phyloP scores from a whole-genome alignment of 495 filamentous ascomycete species.

The Cudoniella acicularis region DNA sequence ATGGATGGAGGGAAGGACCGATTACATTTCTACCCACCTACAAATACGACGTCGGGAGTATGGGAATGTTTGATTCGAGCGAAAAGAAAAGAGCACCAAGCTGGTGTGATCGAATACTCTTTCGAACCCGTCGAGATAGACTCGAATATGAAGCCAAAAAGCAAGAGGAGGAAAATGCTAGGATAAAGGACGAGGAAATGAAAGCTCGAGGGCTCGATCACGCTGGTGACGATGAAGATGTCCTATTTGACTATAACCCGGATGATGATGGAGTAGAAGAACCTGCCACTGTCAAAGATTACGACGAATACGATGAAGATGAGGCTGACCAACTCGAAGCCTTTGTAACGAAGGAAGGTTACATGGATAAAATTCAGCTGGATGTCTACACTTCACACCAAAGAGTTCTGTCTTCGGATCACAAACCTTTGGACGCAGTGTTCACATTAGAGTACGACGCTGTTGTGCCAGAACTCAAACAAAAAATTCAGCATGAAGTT shows the following conservation, averaged over 20 bases:
- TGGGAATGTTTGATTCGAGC: slow-evolving; percentile 88
- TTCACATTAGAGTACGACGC: slow-evolving; percentile 82
- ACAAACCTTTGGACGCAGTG: slow-evolving; percentile 81
- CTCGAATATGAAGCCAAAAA: slow-evolving; percentile 64
- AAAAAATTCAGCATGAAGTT: slow-evolving; percentile 80
- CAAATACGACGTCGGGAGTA: slow-evolving; percentile 94
- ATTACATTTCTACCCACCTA: slow-evolving; percentile 92
- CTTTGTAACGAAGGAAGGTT: slow-evolving; percentile 51
- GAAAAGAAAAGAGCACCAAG: slow-evolving; percentile 90
- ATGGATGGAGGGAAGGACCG: slow-evolving; percentile 86
- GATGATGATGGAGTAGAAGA: slow-evolving; percentile 58
- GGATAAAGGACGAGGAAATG: slow-evolving; percentile 80
- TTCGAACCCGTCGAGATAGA: slow-evolving; percentile 67
- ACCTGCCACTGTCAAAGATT: slow-evolving; percentile 36
- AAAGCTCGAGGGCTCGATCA: slow-evolving; percentile 72
- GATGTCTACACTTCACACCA: slow-evolving; percentile 84
- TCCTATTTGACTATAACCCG: slow-evolving; percentile 88
- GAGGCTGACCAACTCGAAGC: slow-evolving; percentile 35
- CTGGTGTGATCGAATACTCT: slow-evolving; percentile 98
- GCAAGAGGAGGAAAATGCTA: slow-evolving; percentile 60
- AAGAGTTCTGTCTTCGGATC: slow-evolving; percentile 85
- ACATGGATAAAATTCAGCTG: slow-evolving; percentile 59
- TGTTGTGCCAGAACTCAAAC: slow-evolving; percentile 76
- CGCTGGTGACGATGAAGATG: slow-evolving; percentile 71
- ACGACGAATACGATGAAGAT: slow-evolving; percentile 61